Evolutionary conservation across 2,329 filamentous ascomycete species (phyloP).

Genomic region (Rhexocercosporidium sp.): DNA sequence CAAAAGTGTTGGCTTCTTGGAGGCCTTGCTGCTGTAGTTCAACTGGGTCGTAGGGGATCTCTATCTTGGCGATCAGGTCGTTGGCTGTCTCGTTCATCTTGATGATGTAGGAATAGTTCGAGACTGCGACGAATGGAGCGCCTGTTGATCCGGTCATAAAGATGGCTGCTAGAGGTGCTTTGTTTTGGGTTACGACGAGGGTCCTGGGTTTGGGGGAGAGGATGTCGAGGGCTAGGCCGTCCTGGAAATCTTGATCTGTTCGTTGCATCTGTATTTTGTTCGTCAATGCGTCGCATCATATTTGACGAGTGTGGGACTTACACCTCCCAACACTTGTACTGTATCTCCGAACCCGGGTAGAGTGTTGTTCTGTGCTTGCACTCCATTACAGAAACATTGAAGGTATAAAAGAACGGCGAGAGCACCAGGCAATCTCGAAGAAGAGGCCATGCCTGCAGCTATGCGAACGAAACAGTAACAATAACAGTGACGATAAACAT

Average conservation of each 20-base stretch:
- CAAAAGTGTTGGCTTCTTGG: conserved; percentile 30
- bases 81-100: conserved; percentile 42
- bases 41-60: conserved; percentile 40
- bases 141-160: conserved; percentile 42
- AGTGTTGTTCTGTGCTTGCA: conserved; percentile 25
- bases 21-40: conserved; percentile 28
- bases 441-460: conserved; percentile 28
- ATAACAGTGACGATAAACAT: background rate
- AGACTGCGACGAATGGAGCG: conserved; percentile 39
- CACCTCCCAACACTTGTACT: conserved; percentile 26
- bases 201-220: conserved; percentile 43
- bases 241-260: conserved; percentile 43
- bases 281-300: background rate
- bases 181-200: conserved; percentile 41
- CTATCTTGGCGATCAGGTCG: conserved; percentile 44
- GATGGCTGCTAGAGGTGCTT: conserved; percentile 36
- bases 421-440: conserved; percentile 24
- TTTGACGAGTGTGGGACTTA: conserved; percentile 12
- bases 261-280: conserved; percentile 30
- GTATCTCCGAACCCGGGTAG: conserved; percentile 28
- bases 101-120: conserved; percentile 43
- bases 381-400: conserved; percentile 22
- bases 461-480: conserved; percentile 10
- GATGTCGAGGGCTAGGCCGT: conserved; percentile 43
- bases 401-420: conserved; percentile 25